Conservation (phyloP, 805 yeast species). For the Saturnispora gosingensis region DNA sequence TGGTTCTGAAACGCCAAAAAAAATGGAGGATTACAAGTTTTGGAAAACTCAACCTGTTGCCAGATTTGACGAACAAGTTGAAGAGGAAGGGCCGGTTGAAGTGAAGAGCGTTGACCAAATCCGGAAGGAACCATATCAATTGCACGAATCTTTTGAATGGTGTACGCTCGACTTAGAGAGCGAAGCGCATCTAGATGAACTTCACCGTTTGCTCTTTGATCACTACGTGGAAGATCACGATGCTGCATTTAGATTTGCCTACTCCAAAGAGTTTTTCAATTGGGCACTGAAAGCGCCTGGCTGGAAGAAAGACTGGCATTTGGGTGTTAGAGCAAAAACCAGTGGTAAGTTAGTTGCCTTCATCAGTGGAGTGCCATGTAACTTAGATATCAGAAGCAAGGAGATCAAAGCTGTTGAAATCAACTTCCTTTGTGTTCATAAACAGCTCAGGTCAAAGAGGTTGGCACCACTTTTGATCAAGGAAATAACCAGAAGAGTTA, state of each 20-base stretch:
- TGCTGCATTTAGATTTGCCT: slow-evolving; percentile 85
- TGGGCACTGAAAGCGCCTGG: slow-evolving; percentile 97
- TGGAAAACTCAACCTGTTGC: slow-evolving; percentile 98
- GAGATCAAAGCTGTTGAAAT: slow-evolving; percentile 67
- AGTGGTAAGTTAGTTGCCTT: slow-evolving; percentile 81
- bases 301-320: slow-evolving; percentile 80
- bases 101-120: slow-evolving; percentile 63
- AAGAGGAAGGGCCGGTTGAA: slow-evolving; percentile 74
- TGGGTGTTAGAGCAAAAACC: slow-evolving; percentile 80
- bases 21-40: slow-evolving; percentile 85
- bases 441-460: slow-evolving; percentile 86
- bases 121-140: slow-evolving; percentile 58
- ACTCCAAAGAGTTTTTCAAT: slow-evolving; percentile 68
- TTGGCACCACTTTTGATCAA: slow-evolving; percentile 89
- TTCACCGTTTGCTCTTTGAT: slow-evolving; percentile 70
- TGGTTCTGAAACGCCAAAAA: slow-evolving; percentile 42
- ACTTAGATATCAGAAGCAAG: slow-evolving; percentile 43
- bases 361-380: slow-evolving; percentile 82
- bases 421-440: slow-evolving; percentile 90
- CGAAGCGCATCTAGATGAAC: slow-evolving; percentile 56
- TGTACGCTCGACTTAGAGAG: slow-evolving; percentile 57
- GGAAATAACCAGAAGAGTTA: slow-evolving; percentile 90
- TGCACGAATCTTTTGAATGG: slow-evolving; percentile 85
- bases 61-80: slow-evolving; percentile 54
- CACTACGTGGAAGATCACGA: slow-evolving; percentile 94